Evolutionary conservation across 352 stramenopile genomes (phyloP).

Genomic region (Achlya hypogyna): DNA sequence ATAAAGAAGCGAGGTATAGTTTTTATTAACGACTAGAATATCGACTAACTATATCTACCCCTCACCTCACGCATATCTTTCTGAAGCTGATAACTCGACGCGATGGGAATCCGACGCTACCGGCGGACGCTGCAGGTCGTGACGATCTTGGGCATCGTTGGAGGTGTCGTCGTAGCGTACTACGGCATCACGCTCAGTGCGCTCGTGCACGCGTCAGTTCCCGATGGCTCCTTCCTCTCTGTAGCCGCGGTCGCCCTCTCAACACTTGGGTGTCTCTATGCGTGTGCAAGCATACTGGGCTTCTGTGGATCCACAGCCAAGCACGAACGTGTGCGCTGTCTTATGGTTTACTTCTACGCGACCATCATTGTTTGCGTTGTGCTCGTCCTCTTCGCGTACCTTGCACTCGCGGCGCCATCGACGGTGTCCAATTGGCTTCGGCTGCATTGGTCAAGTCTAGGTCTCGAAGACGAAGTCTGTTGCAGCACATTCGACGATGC

Average conservation of each 20-base stretch:
- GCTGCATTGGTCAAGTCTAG: constrained; percentile 47
- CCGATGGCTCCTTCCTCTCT: background rate
- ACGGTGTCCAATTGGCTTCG: constrained; percentile 43
- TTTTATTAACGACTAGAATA: background rate
- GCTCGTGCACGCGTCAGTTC: background rate
- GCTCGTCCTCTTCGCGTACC: constrained; percentile 9
- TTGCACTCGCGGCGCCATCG: constrained; percentile 7
- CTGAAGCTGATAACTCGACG: background rate
- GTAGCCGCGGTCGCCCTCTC: background rate
- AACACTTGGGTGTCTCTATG: background rate
- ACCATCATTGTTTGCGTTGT: background rate
- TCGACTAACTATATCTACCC: background rate
- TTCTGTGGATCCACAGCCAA: background rate
- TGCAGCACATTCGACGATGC: constrained; percentile 49
- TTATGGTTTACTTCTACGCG: constrained; percentile 18
- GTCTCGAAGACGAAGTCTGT: constrained; percentile 38
- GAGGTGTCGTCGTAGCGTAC: background rate
- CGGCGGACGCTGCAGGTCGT: background rate
- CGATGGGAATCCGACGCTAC: background rate
- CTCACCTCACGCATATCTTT: background rate
- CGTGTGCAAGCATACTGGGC: background rate
- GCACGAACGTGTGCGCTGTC: constrained; percentile 7
- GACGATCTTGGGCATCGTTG: constrained; percentile 8
- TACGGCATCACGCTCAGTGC: background rate
- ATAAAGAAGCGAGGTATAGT: too few species aligned